Evolutionary conservation across 495 filamentous ascomycete genomes (phyloP).

Genomic region (Aspergillus ellipticus): DNA sequence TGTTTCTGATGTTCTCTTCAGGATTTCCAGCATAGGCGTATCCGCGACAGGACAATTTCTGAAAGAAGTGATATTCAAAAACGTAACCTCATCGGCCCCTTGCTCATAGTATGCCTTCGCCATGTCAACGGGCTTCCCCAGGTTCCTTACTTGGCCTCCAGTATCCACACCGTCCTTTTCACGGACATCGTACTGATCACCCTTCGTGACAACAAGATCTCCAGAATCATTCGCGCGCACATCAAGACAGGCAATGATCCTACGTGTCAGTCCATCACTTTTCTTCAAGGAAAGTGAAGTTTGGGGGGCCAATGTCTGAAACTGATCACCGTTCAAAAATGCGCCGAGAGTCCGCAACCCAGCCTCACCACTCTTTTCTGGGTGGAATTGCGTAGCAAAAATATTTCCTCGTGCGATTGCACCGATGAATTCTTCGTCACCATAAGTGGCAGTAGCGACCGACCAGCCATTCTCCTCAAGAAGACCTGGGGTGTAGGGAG

Average conservation of each 20-base stretch:
- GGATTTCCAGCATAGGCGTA: constrained; percentile 91
- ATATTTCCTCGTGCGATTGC: constrained; percentile 81
- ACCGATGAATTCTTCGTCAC: constrained; percentile 86
- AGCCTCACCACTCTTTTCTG: constrained; percentile 91
- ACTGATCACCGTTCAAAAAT: constrained; percentile 67
- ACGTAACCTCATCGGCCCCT: constrained; percentile 94
- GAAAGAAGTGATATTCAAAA: constrained; percentile 97
- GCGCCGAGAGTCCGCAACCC: constrained; percentile 79
- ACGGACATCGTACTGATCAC: constrained; percentile 99
- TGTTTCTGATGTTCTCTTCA: constrained; percentile 79
- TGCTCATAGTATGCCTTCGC: constrained; percentile 92
- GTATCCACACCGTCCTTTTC: constrained; percentile 62
- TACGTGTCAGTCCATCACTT: constrained; percentile 70
- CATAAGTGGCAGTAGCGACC: constrained; percentile 83
- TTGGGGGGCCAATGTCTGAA: constrained; percentile 39
- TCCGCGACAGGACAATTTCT: constrained; percentile 89
- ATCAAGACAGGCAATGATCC: constrained; percentile 94
- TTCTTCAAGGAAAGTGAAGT: constrained; percentile 24
- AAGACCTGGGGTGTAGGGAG: constrained; percentile 64
- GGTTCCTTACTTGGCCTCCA: constrained; percentile 78
- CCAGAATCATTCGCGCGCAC: constrained; percentile 95
- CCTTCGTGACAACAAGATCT: constrained; percentile 95
- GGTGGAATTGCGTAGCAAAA: constrained; percentile 93
- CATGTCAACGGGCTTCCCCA: constrained; percentile 95
- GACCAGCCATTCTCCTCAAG: constrained; percentile 79